Percentiles rank a stretch among this genome's conserved stretches.
phyloP scores from a whole-genome alignment of 2,329 filamentous ascomycete genomes.

The Basipetospora chlamydospora region DNA sequence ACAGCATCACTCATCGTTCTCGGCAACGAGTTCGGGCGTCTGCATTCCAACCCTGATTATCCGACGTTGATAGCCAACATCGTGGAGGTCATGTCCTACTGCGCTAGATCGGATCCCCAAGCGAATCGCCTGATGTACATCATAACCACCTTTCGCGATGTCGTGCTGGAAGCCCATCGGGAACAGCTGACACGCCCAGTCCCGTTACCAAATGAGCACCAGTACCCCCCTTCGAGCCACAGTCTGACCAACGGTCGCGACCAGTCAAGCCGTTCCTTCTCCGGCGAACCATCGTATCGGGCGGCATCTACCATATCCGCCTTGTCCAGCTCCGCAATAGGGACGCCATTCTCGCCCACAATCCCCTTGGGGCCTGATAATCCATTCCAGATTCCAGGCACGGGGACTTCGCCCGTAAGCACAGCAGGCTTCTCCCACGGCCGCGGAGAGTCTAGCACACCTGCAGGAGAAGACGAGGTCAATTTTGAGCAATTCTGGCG shows the following conservation, averaged over 20 bases:
- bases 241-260: no score
- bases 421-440: conserved; percentile 1
- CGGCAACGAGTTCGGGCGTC: conserved; percentile 39
- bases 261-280: no score
- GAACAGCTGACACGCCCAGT: background rate
- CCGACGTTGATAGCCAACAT: conserved; percentile 24
- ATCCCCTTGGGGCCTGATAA: no score
- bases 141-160: conserved; percentile 27
- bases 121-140: conserved; percentile 35
- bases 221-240: no score
- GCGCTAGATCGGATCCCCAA: conserved; percentile 31
- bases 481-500: conserved; percentile 1
- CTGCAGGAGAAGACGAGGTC: conserved; percentile 3
- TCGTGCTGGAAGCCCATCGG: background rate
- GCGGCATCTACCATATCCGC: no score
- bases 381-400: no score
- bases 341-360: no score
- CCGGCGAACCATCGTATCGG: no score
- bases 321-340: no score
- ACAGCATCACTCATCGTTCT: conserved; percentile 37
- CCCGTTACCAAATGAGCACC: no score
- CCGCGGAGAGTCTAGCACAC: conserved; percentile 1
- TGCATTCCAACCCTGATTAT: conserved; percentile 30
- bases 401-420: conserved; percentile 1
- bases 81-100: conserved; percentile 33